A percentile compares a stretch with the other conserved stretches of the same genome.
These are phyloP conservation scores for Hypoxylon intermedium DNA, from an alignment of 495 filamentous ascomycete species.

Conservation along the genomic window DNA sequence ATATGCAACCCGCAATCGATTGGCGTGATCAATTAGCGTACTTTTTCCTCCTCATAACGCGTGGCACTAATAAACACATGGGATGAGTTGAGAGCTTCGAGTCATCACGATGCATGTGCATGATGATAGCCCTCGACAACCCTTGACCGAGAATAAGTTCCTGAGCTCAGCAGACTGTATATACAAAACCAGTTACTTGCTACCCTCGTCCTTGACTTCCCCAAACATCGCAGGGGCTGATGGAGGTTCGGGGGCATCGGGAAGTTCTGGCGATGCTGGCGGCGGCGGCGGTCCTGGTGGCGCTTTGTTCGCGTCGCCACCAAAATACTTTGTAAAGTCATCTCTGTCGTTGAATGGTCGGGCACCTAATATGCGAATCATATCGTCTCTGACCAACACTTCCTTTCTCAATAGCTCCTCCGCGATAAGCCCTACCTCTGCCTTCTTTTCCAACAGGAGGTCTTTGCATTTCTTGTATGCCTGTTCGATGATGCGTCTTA, in stretches of 20 bases:
- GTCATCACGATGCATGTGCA: slow-evolving; percentile 21
- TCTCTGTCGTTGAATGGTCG: slow-evolving; percentile 81
- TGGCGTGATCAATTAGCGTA: slow-evolving; percentile 2
- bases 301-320: slow-evolving; percentile 49
- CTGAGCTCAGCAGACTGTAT: slow-evolving; percentile 10
- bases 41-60: slow-evolving; percentile 4
- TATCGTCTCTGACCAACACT: slow-evolving; percentile 85
- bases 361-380: slow-evolving; percentile 84
- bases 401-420: slow-evolving; percentile 94
- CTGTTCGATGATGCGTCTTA: slow-evolving; percentile 85
- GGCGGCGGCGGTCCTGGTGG: slow-evolving; percentile 29
- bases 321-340: slow-evolving; percentile 95
- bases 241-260: slow-evolving; percentile 39
- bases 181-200: slow-evolving; percentile 24
- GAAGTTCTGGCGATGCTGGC: slow-evolving; percentile 25
- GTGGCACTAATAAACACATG: slow-evolving; percentile 15
- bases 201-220: slow-evolving; percentile 28
- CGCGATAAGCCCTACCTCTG: slow-evolving; percentile 84
- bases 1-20: slow-evolving; percentile 14
- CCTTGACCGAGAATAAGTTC: slow-evolving; percentile 3
- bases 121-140: slow-evolving; percentile 27
- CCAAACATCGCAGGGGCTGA: slow-evolving; percentile 37
- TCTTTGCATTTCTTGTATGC: slow-evolving; percentile 90
- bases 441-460: slow-evolving; percentile 83
- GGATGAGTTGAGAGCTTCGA: slow-evolving; percentile 34